Evolutionary conservation across 306 rosid genomes (phyloP).

Genomic region (Fagus crenata): DNA sequence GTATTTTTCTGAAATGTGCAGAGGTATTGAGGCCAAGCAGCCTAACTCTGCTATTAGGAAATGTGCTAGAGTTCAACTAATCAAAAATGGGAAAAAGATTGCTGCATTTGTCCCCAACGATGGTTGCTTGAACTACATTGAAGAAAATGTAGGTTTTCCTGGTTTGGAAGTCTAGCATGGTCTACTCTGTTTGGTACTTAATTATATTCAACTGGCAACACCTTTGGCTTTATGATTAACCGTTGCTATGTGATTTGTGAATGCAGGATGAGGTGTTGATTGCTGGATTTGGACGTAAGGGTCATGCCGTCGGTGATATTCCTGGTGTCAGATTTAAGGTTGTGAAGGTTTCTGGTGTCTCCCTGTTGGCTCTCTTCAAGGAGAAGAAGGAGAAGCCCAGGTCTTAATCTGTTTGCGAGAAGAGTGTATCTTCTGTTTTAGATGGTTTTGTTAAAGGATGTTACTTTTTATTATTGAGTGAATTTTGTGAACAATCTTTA

Average conservation of each 20-base stretch:
- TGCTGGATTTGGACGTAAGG: conserved; percentile 76
- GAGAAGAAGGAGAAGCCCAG: conserved; percentile 86
- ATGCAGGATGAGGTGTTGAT: conserved; percentile 82
- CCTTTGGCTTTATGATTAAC: not conserved
- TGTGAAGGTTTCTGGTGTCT: conserved; percentile 68
- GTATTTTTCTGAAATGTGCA: conserved; percentile 24
- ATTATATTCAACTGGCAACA: not conserved
- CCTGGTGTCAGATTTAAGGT: conserved; percentile 92
- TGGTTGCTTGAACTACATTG: conserved; percentile 75
- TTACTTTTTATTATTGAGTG: conserved; percentile 21
- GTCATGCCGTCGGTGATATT: conserved; percentile 86
- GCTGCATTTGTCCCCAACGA: conserved; percentile 88
- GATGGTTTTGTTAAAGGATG: conserved; percentile 6
- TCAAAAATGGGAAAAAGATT: conserved; percentile 81
- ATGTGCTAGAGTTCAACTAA: conserved; percentile 85
- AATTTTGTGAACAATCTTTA: conserved; percentile 35
- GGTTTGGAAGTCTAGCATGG: no score
- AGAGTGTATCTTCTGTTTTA: not conserved
- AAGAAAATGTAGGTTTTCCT: conserved; percentile 58
- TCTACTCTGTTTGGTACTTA: not conserved
- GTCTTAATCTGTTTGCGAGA: conserved; percentile 34
- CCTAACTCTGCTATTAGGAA: conserved; percentile 87
- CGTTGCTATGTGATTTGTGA: not conserved
- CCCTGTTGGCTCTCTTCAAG: conserved; percentile 80
- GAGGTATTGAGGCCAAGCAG: conserved; percentile 90